Evolutionary conservation across 2,329 filamentous ascomycete genomes (phyloP), one percentile per base, ranked within the genome.

Genomic region (Dothideomycetidae sp.): DNA sequence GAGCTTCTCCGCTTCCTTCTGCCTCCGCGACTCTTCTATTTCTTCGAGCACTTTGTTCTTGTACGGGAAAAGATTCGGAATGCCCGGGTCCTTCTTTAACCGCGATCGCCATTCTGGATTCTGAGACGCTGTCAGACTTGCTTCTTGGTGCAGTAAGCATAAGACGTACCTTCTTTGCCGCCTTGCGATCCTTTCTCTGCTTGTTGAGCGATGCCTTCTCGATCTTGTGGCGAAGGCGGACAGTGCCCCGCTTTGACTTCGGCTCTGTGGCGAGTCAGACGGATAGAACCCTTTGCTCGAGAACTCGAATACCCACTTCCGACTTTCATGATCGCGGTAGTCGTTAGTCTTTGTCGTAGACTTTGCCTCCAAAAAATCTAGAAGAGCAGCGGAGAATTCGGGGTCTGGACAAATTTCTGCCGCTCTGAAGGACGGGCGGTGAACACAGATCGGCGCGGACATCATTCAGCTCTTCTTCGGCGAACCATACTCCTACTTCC

Each of bases 61-160:
- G 70, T 90, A 94, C 1, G 90, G 90, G 64, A 94, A 98, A 23
- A 94, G 64, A 55, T 96, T 98, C 29, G 90, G 90, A 44, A 98
- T 94, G 33, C 90, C 90, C 15, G 88, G 90, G 53, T 98, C 90
- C 66, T 96, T 98, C 73, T 94, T 96, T 49, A 93, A 58, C 59
- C 85, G 82, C 42, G 84, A 86, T 50, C 81, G 76, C 85, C 90
- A 96, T 82, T 93, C 76, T 21, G 90, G 88, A 59, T 94, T 93
- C 74, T 74, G 44, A 3, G 29, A 3, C 2, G n/a, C 2, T 13
- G 42, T 60, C n/a, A 58, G 48, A 16, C 28, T 10, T 18, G 15
- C 15, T 12, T 11, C 3, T 14, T 14, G 9, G 5, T 18, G 16
- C 9, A n/a, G 9, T 10, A 9, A 2, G 18, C 28, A 28, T 31